phyloP scores from a whole-genome alignment of 768 basidiomycete species.

The Lenzites betulinus region DNA sequence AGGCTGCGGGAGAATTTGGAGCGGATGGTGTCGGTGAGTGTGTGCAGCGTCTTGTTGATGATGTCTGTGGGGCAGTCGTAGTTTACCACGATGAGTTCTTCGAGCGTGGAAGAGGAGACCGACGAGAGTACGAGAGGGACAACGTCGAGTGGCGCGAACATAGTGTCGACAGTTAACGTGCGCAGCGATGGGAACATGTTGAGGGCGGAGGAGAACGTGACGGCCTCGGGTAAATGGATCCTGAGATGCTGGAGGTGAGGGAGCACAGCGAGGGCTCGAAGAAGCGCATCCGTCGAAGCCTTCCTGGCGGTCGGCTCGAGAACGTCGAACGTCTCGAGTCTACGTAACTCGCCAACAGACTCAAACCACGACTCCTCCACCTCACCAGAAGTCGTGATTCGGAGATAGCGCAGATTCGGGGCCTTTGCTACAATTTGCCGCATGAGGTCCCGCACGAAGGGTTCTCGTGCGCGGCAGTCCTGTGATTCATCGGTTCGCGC shows the following conservation, averaged over 20 bases:
- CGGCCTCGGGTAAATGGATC: neutral
- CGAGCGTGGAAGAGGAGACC: conserved; percentile 3
- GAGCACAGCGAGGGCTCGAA: conserved; percentile 1
- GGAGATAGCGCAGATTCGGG: conserved; percentile 8
- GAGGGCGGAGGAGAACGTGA: neutral
- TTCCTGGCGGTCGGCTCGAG: neutral
- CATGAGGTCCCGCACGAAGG: conserved; percentile 4
- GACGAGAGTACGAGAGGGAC: conserved; percentile 5
- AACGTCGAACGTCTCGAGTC: conserved; percentile 10
- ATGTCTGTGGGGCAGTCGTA: conserved; percentile 7
- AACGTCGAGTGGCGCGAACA: neutral
- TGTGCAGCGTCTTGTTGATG: neutral
- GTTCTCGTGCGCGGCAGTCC: neutral
- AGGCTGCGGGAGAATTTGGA: conserved; percentile 2
- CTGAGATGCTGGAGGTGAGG: conserved; percentile 2
- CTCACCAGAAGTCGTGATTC: conserved; percentile 1
- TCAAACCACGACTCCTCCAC: conserved; percentile 9
- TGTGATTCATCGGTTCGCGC: neutral
- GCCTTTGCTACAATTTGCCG: neutral
- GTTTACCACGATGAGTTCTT: neutral
- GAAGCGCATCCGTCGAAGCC: neutral
- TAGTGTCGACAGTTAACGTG: conserved; percentile 15
- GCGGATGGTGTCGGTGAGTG: conserved; percentile 4
- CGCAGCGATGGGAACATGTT: conserved; percentile 7
- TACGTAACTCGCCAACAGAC: neutral